phyloP scores from a whole-genome alignment of 2,329 filamentous ascomycete genomes.

The Colletotrichum costaricense region DNA sequence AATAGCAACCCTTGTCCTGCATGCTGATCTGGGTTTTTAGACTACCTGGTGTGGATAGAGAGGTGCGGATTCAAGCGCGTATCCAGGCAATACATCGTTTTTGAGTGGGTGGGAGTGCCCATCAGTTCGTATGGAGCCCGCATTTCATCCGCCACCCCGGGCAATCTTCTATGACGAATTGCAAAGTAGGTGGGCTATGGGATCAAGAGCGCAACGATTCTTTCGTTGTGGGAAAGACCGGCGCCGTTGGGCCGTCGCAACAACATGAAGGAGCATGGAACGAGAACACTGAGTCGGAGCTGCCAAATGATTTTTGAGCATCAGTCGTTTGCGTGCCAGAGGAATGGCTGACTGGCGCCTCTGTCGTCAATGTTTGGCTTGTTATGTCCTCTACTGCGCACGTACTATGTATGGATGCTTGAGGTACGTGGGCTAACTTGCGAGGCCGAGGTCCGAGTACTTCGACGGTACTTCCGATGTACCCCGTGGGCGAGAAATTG shows the following conservation, averaged over 20 bases:
- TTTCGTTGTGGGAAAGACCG: neutral
- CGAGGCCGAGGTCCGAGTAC: neutral
- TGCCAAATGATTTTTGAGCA: neutral
- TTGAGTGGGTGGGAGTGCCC: slow-evolving; percentile 7
- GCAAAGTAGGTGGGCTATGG: neutral
- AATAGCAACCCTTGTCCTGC: slow-evolving; percentile 34
- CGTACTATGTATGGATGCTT: neutral
- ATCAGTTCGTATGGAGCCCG: slow-evolving; percentile 1
- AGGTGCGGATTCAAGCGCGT: neutral
- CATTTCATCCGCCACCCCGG: neutral
- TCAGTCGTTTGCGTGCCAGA: slow-evolving; percentile 25
- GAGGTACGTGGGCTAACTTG: neutral
- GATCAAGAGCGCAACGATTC: neutral
- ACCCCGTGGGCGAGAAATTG: neutral
- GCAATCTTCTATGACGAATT: neutral
- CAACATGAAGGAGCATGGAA: neutral
- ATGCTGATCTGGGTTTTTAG: slow-evolving; percentile 32
- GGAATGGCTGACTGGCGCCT: neutral
- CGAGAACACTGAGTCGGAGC: neutral
- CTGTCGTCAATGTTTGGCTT: neutral
- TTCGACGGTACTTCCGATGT: neutral
- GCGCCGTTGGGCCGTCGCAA: neutral
- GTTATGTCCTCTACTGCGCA: neutral
- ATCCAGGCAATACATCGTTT: neutral
- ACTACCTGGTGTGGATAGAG: slow-evolving; percentile 12